Percentiles rank a stretch among this genome's conserved stretches.
phyloP scores from a whole-genome alignment of 2,329 filamentous ascomycete species.

The Trichoderma sp. region DNA sequence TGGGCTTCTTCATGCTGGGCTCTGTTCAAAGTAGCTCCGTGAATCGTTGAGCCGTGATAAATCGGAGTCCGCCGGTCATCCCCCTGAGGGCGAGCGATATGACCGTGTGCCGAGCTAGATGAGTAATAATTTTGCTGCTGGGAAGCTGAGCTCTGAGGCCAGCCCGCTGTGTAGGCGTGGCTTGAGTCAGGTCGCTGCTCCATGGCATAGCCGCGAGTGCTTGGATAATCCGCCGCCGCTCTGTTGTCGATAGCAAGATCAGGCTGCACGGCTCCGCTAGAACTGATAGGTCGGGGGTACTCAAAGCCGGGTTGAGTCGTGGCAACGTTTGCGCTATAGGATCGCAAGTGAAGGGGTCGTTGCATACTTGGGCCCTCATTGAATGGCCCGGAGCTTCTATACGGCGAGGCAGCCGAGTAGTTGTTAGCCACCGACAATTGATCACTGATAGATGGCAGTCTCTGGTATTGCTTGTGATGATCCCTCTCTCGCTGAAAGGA shows the following conservation, averaged over 20 bases:
- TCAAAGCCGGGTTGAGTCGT: slow-evolving; percentile 27
- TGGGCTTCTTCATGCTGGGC: neutral
- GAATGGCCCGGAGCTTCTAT: neutral
- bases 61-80: slow-evolving; percentile 19
- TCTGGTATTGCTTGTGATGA: slow-evolving; percentile 28
- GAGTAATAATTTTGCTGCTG: slow-evolving; percentile 16
- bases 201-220: slow-evolving; percentile 6
- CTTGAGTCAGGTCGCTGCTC: neutral
- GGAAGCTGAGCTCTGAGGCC: neutral
- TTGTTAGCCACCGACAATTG: slow-evolving; percentile 30
- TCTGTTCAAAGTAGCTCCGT: neutral
- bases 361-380: neutral
- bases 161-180: neutral
- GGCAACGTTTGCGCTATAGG: slow-evolving; percentile 33
- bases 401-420: neutral
- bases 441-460: slow-evolving; percentile 35
- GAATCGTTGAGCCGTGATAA: neutral
- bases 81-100: neutral
- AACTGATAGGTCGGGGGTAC: slow-evolving; percentile 32
- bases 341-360: slow-evolving; percentile 35
- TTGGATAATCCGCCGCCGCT: neutral
- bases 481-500: slow-evolving; percentile 1
- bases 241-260: slow-evolving; percentile 22
- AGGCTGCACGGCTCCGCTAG: slow-evolving; percentile 26
- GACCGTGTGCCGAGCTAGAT: slow-evolving; percentile 9